phyloP scores from a whole-genome alignment of 1,139 yeast species.

The Pichia sp. region DNA sequence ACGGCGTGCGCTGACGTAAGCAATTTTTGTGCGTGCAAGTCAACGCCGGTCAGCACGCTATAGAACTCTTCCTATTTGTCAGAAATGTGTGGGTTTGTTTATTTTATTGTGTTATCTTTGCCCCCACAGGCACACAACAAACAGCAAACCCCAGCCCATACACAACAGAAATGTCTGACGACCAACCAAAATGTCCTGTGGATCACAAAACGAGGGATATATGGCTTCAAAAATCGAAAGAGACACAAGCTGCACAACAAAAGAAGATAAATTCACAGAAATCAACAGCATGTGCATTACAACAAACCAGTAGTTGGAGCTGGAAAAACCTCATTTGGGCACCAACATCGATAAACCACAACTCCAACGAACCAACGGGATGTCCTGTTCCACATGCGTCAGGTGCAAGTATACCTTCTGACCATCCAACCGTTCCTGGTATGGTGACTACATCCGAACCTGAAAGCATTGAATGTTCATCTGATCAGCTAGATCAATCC shows the following conservation, averaged over 20 bases:
- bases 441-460: conserved; percentile 40
- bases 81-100: not conserved
- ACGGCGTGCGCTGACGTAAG: too few species aligned
- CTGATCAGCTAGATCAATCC: conserved; percentile 18
- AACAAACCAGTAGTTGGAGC: conserved; percentile 11
- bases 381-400: conserved; percentile 23
- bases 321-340: conserved; percentile 21
- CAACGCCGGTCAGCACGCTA: not conserved
- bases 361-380: not conserved
- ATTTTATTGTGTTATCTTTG: not conserved
- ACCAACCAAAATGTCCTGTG: conserved; percentile 58
- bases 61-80: not conserved
- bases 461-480: conserved; percentile 46
- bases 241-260: conserved; percentile 13
- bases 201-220: conserved; percentile 57
- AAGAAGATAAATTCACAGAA: not conserved
- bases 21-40: too few species aligned
- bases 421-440: conserved; percentile 15
- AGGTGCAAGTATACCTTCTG: conserved; percentile 14
- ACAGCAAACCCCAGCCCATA: too few species aligned
- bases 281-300: not conserved
- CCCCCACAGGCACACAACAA: too few species aligned
- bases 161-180: conserved; percentile 20
- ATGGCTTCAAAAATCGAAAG: conserved; percentile 47
- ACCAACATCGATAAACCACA: not conserved